A percentile compares a stretch with the other conserved stretches of the same genome.
Conservation (phyloP, 768 basidiomycete species). For the Trametes cingulata region DNA sequence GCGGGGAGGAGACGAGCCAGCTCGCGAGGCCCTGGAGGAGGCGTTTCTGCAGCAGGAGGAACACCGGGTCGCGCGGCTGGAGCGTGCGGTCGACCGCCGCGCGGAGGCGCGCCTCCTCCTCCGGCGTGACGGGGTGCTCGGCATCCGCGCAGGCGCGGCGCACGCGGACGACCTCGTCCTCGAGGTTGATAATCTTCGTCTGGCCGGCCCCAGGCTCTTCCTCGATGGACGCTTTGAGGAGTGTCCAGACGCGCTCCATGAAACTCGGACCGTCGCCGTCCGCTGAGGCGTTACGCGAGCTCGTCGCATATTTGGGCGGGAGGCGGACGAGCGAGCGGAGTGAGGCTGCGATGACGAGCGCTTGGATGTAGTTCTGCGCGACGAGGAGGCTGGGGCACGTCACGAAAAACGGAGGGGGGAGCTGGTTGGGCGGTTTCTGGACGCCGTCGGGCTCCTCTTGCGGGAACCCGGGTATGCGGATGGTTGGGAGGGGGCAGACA, state of each 20-base stretch:
- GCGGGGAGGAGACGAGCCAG: slow-evolving; percentile 24
- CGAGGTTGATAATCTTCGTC: slow-evolving; percentile 67
- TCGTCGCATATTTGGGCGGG: slow-evolving; percentile 26
- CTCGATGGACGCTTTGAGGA: slow-evolving; percentile 59
- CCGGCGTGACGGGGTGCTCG: slow-evolving; percentile 23
- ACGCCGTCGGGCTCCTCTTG: not conserved
- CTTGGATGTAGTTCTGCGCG: slow-evolving; percentile 71
- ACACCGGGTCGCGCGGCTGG: slow-evolving; percentile 64
- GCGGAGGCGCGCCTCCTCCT: slow-evolving; percentile 56
- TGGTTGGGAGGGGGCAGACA: slow-evolving; percentile 26
- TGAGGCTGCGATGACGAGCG: slow-evolving; percentile 63
- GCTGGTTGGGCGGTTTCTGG: slow-evolving; percentile 37
- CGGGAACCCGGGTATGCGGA: slow-evolving; percentile 3
- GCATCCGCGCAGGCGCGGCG: slow-evolving; percentile 36
- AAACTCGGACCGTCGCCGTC: slow-evolving; percentile 38
- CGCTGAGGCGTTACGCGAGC: not conserved
- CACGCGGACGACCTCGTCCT: slow-evolving; percentile 70
- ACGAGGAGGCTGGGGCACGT: slow-evolving; percentile 52
- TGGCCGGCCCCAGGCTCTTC: slow-evolving; percentile 36
- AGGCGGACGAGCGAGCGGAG: slow-evolving; percentile 57
- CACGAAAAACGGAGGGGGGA: slow-evolving; percentile 72
- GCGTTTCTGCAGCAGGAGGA: slow-evolving; percentile 59
- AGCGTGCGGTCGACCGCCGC: slow-evolving; percentile 65
- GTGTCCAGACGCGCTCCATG: slow-evolving; percentile 62
- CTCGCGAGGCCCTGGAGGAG: slow-evolving; percentile 44